These are phyloP conservation scores for Eimeria brunetti DNA, from an alignment of 169 alveolate species.

Conservation along the genomic window DNA sequence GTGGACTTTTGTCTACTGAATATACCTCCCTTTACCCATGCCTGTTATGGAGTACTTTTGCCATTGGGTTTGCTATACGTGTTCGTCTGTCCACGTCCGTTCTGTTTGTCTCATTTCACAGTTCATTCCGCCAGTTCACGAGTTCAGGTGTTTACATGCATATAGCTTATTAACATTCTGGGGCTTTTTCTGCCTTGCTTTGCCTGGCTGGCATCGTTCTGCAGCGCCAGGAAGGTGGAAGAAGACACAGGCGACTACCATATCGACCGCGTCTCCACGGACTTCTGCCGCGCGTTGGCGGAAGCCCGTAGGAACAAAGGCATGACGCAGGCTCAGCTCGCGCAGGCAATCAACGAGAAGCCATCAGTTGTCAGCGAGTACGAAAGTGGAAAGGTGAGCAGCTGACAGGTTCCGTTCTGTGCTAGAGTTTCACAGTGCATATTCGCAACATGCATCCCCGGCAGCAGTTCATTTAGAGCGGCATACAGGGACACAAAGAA, in stretches of 20 bases:
- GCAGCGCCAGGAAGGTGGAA: constrained; percentile 84
- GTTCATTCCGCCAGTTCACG: not conserved
- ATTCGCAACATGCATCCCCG: not conserved
- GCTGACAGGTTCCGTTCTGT: not conserved
- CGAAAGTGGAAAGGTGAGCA: constrained; percentile 82
- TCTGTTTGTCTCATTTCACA: not conserved
- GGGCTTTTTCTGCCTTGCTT: not conserved
- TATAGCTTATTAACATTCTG: not conserved
- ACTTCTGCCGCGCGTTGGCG: constrained; percentile 83
- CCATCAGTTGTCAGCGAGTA: constrained; percentile 83
- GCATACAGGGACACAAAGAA: not conserved
- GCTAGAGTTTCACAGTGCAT: not conserved
- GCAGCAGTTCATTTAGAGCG: not conserved
- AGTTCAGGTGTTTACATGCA: not conserved
- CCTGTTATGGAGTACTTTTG: not conserved
- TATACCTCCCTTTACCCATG: not conserved
- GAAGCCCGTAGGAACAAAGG: constrained; percentile 83
- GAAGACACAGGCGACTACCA: constrained; percentile 83
- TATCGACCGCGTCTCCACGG: constrained; percentile 84
- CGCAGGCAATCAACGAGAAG: constrained; percentile 86
- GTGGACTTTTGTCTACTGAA: too few relatives aligned
- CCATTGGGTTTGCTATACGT: not conserved
- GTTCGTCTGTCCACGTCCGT: not conserved
- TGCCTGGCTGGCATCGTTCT: not conserved
- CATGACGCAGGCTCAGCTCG: constrained; percentile 85